phyloP scores from a whole-genome alignment of 2,329 filamentous ascomycete genomes.

The Mariannaea elegans region DNA sequence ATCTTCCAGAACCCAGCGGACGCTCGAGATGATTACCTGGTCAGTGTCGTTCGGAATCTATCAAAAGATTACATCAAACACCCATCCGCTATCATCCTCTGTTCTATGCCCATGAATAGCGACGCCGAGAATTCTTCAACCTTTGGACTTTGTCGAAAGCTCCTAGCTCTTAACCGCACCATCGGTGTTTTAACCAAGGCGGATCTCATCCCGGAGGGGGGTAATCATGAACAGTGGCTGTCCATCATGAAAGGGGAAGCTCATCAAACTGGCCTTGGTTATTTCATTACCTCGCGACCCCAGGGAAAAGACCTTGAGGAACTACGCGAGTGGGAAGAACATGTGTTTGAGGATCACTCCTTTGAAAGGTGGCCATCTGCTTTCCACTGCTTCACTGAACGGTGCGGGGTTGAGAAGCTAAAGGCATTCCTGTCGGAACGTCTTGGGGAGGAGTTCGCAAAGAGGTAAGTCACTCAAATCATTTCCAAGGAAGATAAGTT shows the following conservation, averaged over 20 bases:
- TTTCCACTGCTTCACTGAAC: constrained; percentile 57
- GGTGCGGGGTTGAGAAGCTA: constrained; percentile 63
- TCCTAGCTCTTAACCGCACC: constrained; percentile 66
- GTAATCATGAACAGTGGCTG: constrained; percentile 64
- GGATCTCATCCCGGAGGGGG: constrained; percentile 69
- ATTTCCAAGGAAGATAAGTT: neutral
- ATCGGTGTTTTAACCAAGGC: constrained; percentile 87
- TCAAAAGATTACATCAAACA: constrained; percentile 75
- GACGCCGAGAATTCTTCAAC: constrained; percentile 81
- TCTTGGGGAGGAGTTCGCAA: constrained; percentile 62
- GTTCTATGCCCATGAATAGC: constrained; percentile 79
- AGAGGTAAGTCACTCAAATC: constrained; percentile 49
- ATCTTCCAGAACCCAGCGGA: constrained; percentile 77
- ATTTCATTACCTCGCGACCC: constrained; percentile 79
- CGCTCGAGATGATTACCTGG: constrained; percentile 72
- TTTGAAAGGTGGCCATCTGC: constrained; percentile 56
- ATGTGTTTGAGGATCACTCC: constrained; percentile 56
- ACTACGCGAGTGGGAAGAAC: constrained; percentile 61
- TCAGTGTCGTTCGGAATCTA: constrained; percentile 76
- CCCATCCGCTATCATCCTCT: constrained; percentile 76
- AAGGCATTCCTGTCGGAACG: constrained; percentile 62
- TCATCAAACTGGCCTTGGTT: constrained; percentile 75
- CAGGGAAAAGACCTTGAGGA: constrained; percentile 62
- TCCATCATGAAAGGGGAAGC: constrained; percentile 69
- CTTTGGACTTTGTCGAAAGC: constrained; percentile 67